Evolutionary conservation across 164 flowering plant species (phyloP), one percentile per base, ranked within the genome.

Genomic region (Taxillus chinensis): DNA sequence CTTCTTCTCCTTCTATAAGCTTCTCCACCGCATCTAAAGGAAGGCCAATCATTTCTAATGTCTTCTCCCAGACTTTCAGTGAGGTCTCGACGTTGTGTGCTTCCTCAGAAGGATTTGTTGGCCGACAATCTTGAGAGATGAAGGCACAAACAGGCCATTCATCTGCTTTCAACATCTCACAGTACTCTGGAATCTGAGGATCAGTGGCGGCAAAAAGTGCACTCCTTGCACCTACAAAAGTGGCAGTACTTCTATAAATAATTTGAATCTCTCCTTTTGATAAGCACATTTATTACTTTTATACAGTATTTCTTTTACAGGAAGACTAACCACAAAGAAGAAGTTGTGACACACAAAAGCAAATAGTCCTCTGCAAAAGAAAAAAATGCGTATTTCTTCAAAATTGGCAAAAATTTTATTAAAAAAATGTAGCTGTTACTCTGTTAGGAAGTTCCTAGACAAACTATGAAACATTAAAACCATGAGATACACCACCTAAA

Each of bases 131-230:
- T 59, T 81, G 84, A 50, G 92, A 86, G 57, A 95, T 73, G 67
- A 67, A 89, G 46, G 99, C 89, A 77, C 93, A 83, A 16, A 83
- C 89, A 42, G 97, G 97, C 97, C 96, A 89, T 11, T 91, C 87
- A 67, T 91, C 97, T 13, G 96, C 71, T 75, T 83, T 95, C 72
- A 95, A 67, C 64, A 80, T 59, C 41, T 78, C 92, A 58, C 96
- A 89, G 67, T 86, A 91, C 49, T 91, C 96, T 8, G 83, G 81
- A 64, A 95, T 74, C 73, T 89, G 96, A 62, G 90, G 89, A 75
- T 91, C 99, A 2, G 97, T 95, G 45, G 96, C 96, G 9, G 96
- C 86, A 74, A 95, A 95, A 11, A 91, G 90, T 7, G 99, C 55
- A 64, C 99, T 91, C 70, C 99, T 75, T 12, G 96, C 82, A 66